Base-by-base conservation (phyloP, 1,139 yeast species). In the Suhomyces choctaworum region DNA sequence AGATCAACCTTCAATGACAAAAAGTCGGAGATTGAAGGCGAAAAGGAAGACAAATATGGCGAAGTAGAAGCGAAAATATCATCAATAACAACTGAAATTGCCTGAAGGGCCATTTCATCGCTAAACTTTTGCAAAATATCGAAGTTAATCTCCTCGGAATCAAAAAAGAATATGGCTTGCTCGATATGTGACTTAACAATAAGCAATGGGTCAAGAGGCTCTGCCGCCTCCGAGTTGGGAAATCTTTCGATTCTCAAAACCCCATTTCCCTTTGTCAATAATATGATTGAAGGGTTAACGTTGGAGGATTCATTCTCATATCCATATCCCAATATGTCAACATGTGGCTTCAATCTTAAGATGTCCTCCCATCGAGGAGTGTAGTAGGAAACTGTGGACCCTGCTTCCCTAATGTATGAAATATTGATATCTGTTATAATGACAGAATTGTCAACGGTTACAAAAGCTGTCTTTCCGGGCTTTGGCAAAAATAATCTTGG, bases 311-410 rank as follows among this genome's bases (percentile, higher is more conserved):
- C 63, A 62, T 53, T 55, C 47, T 79, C 85, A 42, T 65, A 66
- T 1, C 88, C 89, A 39, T 66, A 65, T 0, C 92, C 92, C 21
- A 83, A 62, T 11, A 87, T 65, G 1, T 68, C 62, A 2, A 82
- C 73, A 11, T 72, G 68, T 2, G 70, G 47, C 40, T 75, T 76
- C 44, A 88, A 73, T 11, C 72, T 66, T 13, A 88, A 66, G 7
- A 76, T 67, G 51, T 88, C 96, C 57, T 88, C 95, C 95, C 95
- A 86, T 51, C 82, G 70, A 17, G 82, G 76, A 34, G 66, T 68
- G 44, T 73, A 69, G 47, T 76, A 74, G 33, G 66, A 62, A 25
- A 64, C 64, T n/a, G 21, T 15, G 5, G 32, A 15, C 3, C 48
- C 33, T 1, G 62, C 45, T 0, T 58, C 46, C 17, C 54, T 52